Evolutionary conservation across 2,329 filamentous ascomycete genomes (phyloP).

Genomic region (Trichophyton equinum): DNA sequence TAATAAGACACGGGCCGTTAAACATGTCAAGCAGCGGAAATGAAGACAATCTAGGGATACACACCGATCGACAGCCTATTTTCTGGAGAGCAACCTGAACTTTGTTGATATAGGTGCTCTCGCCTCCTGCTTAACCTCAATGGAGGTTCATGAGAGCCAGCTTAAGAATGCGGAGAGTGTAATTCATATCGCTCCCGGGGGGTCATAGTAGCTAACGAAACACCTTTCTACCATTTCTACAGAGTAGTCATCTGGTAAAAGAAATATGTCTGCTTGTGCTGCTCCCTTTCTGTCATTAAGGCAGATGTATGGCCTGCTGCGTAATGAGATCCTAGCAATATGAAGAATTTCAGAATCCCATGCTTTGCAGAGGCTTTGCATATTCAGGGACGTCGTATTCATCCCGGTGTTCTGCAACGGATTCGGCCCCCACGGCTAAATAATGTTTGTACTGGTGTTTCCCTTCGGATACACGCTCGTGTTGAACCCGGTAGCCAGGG

Average conservation of each 20-base stretch:
- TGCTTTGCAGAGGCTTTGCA: slow-evolving; percentile 47
- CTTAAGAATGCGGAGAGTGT: slow-evolving; percentile 45
- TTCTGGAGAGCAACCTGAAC: slow-evolving; percentile 35
- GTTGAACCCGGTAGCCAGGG: slow-evolving; percentile 19
- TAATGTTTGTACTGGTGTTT: slow-evolving; percentile 15
- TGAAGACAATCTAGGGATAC: not conserved
- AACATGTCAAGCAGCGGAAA: not conserved
- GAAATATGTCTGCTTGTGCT: too few species aligned
- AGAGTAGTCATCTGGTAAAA: not conserved
- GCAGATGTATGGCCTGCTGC: slow-evolving; percentile 36
- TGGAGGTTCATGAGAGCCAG: slow-evolving; percentile 35
- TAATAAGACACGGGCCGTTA: not conserved
- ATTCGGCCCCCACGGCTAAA: slow-evolving; percentile 16
- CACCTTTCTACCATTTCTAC: not conserved
- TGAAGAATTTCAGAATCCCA: slow-evolving; percentile 35
- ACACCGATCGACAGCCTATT: slow-evolving; percentile 22
- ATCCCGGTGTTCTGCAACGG: slow-evolving; percentile 17
- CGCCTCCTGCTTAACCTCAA: slow-evolving; percentile 38
- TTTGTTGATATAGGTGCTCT: slow-evolving; percentile 33
- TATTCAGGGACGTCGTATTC: slow-evolving; percentile 42
- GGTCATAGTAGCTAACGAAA: not conserved
- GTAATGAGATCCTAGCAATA: slow-evolving; percentile 23
- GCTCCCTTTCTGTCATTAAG: slow-evolving; percentile 42
- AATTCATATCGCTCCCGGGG: slow-evolving; percentile 38
- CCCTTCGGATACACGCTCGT: slow-evolving; percentile 16